These are phyloP conservation scores for Metschnikowia picachoensis DNA, from an alignment of 805 yeast species.

Conservation along the genomic window DNA sequence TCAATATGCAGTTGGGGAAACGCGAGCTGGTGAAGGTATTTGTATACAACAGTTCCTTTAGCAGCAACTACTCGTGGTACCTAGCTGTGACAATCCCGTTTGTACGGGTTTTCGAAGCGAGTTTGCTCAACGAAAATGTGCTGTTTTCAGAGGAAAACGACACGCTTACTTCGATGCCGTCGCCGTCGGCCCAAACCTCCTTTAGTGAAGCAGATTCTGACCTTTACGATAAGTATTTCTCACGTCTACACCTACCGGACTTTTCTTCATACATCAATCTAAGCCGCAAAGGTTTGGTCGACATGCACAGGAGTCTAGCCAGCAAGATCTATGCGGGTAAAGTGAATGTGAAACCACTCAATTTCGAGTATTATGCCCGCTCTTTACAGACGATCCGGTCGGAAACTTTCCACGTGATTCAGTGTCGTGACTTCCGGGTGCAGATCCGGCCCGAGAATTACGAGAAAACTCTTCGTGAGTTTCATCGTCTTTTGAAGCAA, in stretches of 20 bases:
- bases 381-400: constrained; percentile 25
- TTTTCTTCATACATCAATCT: constrained; percentile 6
- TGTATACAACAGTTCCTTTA: constrained; percentile 29
- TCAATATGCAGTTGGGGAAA: constrained; percentile 14
- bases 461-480: constrained; percentile 26
- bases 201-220: constrained; percentile 9
- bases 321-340: constrained; percentile 1
- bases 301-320: constrained; percentile 7
- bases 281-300: constrained; percentile 13
- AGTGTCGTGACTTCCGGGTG: constrained; percentile 33
- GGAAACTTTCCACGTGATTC: constrained; percentile 34
- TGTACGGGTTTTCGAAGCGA: constrained; percentile 32
- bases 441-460: constrained; percentile 29
- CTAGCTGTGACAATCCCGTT: constrained; percentile 36
- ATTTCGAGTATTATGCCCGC: constrained; percentile 16
- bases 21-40: constrained; percentile 29
- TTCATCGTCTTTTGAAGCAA: constrained; percentile 31
- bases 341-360: constrained; percentile 10
- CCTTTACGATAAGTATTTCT: constrained; percentile 9
- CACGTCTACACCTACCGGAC: constrained; percentile 8
- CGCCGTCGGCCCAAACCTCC: background rate
- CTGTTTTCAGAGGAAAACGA: background rate
- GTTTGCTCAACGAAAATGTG: constrained; percentile 25
- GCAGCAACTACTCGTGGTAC: constrained; percentile 37
- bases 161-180: background rate